These are phyloP conservation scores for Fusarium humuli DNA, from an alignment of 2,329 filamentous ascomycete genomes.

Conservation along the genomic window DNA sequence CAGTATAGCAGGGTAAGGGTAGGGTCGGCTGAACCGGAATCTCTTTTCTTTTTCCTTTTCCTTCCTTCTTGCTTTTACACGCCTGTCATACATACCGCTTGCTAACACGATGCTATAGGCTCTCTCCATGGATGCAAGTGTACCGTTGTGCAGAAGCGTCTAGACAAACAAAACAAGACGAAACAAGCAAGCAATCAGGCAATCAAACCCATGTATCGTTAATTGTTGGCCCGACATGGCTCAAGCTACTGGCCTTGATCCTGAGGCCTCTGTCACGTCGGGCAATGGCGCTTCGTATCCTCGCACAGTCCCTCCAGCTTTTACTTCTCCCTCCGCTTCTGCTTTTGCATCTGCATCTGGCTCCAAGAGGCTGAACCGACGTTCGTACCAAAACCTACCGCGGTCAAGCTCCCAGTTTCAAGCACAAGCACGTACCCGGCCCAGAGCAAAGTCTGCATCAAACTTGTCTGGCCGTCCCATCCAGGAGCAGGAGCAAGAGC, in stretches of 20 bases:
- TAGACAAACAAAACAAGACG: conserved; percentile 1
- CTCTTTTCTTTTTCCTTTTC: background rate
- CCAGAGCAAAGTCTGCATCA: conserved; percentile 42
- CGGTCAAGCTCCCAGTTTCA: conserved; percentile 3
- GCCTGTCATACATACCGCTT: background rate
- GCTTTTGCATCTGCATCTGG: conserved; percentile 6
- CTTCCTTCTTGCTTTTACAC: background rate
- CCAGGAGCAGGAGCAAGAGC: conserved; percentile 20
- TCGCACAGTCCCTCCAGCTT: conserved; percentile 26
- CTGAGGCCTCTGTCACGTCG: conserved; percentile 39
- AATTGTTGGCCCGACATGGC: conserved; percentile 43
- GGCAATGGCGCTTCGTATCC: conserved; percentile 38
- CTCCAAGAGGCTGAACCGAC: conserved; percentile 6
- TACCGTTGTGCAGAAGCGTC: conserved; percentile 34
- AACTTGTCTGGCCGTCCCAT: conserved; percentile 34
- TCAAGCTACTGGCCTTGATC: conserved; percentile 35
- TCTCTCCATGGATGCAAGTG: conserved; percentile 44
- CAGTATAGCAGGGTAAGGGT: background rate
- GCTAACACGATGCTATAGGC: conserved; percentile 8
- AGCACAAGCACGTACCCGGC: conserved; percentile 33
- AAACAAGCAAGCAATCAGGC: background rate
- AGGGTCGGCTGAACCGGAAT: background rate
- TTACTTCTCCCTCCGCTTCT: conserved; percentile 18
- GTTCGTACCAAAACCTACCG: conserved; percentile 16
- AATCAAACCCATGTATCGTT: conserved; percentile 20